phyloP scores from a whole-genome alignment of 2,329 filamentous ascomycete genomes.

The Fusarium brevicatenulatum region DNA sequence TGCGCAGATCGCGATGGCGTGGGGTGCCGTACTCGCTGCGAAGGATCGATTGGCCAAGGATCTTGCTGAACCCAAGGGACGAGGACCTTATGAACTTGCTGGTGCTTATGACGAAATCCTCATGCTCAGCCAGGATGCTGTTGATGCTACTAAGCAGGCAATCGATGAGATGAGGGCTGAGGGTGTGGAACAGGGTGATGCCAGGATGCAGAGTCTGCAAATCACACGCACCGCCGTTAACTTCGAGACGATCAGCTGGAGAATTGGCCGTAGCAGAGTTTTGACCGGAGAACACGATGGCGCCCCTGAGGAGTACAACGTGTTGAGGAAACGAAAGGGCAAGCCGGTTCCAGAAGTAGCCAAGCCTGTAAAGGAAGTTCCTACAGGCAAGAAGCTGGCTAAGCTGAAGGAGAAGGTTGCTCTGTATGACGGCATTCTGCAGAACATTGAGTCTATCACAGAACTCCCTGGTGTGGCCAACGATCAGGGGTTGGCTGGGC shows the following conservation, averaged over 20 bases:
- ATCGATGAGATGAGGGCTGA: conserved; percentile 91
- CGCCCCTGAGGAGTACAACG: conserved; percentile 63
- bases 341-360: conserved; percentile 50
- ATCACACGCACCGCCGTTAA: conserved; percentile 93
- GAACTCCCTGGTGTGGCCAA: conserved; percentile 90
- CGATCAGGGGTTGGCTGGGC: conserved; percentile 78
- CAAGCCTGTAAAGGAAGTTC: conserved; percentile 67
- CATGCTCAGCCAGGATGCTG: conserved; percentile 89
- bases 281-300: conserved; percentile 87
- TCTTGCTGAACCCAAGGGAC: conserved; percentile 55
- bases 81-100: conserved; percentile 73
- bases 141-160: conserved; percentile 90
- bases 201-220: conserved; percentile 90
- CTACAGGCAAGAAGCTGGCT: conserved; percentile 78
- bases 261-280: conserved; percentile 91
- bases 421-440: conserved; percentile 88
- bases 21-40: conserved; percentile 73
- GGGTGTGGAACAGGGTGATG: conserved; percentile 83
- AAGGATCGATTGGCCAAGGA: conserved; percentile 60
- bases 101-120: conserved; percentile 92
- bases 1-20: conserved; percentile 86
- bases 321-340: conserved; percentile 61
- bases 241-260: conserved; percentile 93
- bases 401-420: conserved; percentile 87
- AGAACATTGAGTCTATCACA: conserved; percentile 89